Conservation (phyloP, 1,139 yeast genomes). For the Pichia sp. region DNA sequence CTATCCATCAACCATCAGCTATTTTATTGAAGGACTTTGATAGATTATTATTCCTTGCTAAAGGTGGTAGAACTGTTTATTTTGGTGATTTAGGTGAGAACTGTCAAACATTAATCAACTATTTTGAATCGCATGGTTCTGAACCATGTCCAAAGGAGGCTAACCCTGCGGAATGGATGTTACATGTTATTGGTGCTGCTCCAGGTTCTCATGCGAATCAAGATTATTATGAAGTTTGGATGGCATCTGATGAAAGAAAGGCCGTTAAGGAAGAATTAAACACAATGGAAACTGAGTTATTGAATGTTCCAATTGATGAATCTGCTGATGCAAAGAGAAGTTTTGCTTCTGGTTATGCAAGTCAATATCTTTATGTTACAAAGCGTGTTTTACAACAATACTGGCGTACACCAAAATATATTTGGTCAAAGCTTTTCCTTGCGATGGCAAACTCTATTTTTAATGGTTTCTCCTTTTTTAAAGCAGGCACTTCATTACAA, state of each 20-base stretch:
- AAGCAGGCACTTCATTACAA: conserved; percentile 53
- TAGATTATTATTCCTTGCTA: conserved; percentile 41
- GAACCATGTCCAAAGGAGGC: conserved; percentile 41
- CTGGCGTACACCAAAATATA: conserved; percentile 71
- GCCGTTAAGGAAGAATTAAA: conserved; percentile 26
- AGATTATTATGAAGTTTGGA: conserved; percentile 46
- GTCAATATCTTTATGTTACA: conserved; percentile 48
- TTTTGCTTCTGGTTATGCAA: conserved; percentile 41
- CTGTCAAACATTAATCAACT: conserved; percentile 43
- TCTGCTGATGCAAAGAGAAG: conserved; percentile 37
- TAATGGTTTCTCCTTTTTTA: conserved; percentile 71
- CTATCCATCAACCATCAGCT: conserved; percentile 58
- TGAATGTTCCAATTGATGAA: conserved; percentile 17
- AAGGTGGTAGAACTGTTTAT: conserved; percentile 61
- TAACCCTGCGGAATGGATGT: conserved; percentile 65
- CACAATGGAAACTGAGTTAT: conserved; percentile 23
- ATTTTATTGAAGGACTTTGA: conserved; percentile 50
- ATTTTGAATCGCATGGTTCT: conserved; percentile 47
- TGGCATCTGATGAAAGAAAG: conserved; percentile 33
- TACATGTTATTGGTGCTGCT: conserved; percentile 61
- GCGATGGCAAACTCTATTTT: conserved; percentile 47
- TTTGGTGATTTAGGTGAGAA: conserved; percentile 59
- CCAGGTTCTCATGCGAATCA: conserved; percentile 43
- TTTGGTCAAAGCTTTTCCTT: conserved; percentile 59
- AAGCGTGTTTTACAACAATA: conserved; percentile 54